These are phyloP conservation scores for Arthrinium puccinioides DNA, from an alignment of 2,329 filamentous ascomycete genomes.

Conservation along the genomic window DNA sequence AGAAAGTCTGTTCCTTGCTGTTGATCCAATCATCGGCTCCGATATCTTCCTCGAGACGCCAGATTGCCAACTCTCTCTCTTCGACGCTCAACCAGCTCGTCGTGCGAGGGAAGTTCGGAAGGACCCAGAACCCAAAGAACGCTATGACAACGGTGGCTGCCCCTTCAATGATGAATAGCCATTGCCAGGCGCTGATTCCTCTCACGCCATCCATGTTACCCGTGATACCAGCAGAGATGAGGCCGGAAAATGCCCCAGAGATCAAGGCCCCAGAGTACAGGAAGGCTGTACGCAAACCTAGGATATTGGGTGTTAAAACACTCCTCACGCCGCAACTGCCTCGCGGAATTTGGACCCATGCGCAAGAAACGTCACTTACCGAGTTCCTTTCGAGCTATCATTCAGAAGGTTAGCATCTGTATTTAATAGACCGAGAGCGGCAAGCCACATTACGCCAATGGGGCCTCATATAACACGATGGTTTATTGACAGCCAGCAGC, in stretches of 20 bases:
- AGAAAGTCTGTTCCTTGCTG: slow-evolving; percentile 46
- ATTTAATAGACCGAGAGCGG: too few species aligned
- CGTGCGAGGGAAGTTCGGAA: slow-evolving; percentile 61
- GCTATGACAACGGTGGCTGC: slow-evolving; percentile 51
- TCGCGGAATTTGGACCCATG: too few species aligned
- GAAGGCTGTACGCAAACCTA: slow-evolving; percentile 55
- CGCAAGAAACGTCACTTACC: background rate
- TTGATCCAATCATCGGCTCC: slow-evolving; percentile 57
- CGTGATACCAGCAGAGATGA: slow-evolving; percentile 58
- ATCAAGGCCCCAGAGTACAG: slow-evolving; percentile 64
- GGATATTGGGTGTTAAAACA: too few species aligned
- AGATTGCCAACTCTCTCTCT: slow-evolving; percentile 49
- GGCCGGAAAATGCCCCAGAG: slow-evolving; percentile 64
- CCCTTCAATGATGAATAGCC: slow-evolving; percentile 64
- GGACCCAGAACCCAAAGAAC: slow-evolving; percentile 37
- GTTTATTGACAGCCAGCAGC: too few species aligned
- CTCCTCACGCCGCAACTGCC: background rate
- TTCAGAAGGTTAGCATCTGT: too few species aligned
- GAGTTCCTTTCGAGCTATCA: slow-evolving; percentile 60
- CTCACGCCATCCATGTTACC: slow-evolving; percentile 51
- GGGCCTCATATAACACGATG: too few species aligned
- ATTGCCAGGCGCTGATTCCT: slow-evolving; percentile 29
- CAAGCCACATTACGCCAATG: too few species aligned
- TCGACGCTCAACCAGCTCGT: slow-evolving; percentile 50
- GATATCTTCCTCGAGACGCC: slow-evolving; percentile 57